Percentiles rank a stretch among this genome's conserved stretches.
These are phyloP conservation scores for Pseudevernia furfuracea DNA, from an alignment of 495 filamentous ascomycete species.

Conservation along the genomic window DNA sequence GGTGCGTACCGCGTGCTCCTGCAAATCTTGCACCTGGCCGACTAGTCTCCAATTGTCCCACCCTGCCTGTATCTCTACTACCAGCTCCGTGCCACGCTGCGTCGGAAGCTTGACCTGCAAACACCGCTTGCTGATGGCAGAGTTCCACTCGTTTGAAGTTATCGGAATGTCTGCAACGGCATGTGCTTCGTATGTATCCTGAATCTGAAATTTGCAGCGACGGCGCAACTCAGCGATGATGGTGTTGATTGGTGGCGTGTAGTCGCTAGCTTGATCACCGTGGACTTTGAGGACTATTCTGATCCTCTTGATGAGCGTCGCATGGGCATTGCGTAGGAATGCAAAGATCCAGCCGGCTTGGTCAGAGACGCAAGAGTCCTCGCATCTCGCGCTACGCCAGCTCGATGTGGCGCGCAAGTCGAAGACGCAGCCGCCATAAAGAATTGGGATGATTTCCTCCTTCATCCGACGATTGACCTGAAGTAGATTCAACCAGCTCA, in stretches of 20 bases:
- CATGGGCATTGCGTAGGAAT: neutral
- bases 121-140: neutral
- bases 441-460: neutral
- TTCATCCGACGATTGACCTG: neutral
- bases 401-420: neutral
- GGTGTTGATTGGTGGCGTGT: neutral
- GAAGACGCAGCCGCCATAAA: neutral
- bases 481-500: neutral
- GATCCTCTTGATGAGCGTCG: neutral
- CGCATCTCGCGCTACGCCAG: neutral
- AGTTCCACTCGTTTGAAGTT: neutral
- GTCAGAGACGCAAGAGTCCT: neutral
- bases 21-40: neutral
- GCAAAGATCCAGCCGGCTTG: neutral
- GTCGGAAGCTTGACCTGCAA: neutral
- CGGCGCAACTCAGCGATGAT: neutral
- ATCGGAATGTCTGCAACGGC: neutral
- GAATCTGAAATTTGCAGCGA: neutral
- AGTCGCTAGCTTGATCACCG: neutral
- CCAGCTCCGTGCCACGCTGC: neutral
- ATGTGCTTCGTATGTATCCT: neutral
- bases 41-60: neutral
- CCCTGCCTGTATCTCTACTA: neutral
- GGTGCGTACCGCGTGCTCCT: neutral
- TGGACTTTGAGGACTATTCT: constrained; percentile 1